Conservation (phyloP, 2,329 filamentous ascomycete genomes). For the Botrytis deweyae region DNA sequence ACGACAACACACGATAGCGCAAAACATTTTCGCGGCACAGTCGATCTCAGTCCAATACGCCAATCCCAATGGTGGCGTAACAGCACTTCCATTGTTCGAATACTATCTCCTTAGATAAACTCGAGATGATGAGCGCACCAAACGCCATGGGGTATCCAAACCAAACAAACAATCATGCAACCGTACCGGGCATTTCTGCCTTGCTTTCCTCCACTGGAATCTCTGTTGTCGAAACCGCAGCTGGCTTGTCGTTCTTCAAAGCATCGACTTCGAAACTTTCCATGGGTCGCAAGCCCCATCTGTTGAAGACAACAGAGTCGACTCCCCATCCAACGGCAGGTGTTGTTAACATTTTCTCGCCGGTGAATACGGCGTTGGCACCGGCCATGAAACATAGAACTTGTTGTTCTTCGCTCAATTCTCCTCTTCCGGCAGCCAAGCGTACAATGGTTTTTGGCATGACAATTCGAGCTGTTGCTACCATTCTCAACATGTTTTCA, state of each 20-base stretch:
- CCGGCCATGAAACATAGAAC: slow-evolving; percentile 86
- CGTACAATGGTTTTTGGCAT: slow-evolving; percentile 86
- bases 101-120: slow-evolving; percentile 40
- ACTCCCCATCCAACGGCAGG: slow-evolving; percentile 90
- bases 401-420: slow-evolving; percentile 85
- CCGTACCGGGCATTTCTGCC: not conserved
- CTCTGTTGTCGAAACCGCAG: not conserved
- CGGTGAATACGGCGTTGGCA: slow-evolving; percentile 92
- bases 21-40: slow-evolving; percentile 50
- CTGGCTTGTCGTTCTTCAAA: slow-evolving; percentile 19
- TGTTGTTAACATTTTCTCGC: slow-evolving; percentile 93
- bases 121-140: slow-evolving; percentile 41
- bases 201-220: not conserved
- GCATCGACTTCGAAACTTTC: slow-evolving; percentile 41
- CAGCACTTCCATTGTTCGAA: slow-evolving; percentile 48
- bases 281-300: slow-evolving; percentile 83
- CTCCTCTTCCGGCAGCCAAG: slow-evolving; percentile 80
- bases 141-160: slow-evolving; percentile 13
- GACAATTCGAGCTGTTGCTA: slow-evolving; percentile 78
- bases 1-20: slow-evolving; percentile 48
- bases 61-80: slow-evolving; percentile 49
- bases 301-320: slow-evolving; percentile 78
- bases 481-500: slow-evolving; percentile 74
- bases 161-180: slow-evolving; percentile 1
- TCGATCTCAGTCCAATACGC: slow-evolving; percentile 46